phyloP scores from a whole-genome alignment of 2,329 filamentous ascomycete genomes.

The Raffaelea ambrosiae region DNA sequence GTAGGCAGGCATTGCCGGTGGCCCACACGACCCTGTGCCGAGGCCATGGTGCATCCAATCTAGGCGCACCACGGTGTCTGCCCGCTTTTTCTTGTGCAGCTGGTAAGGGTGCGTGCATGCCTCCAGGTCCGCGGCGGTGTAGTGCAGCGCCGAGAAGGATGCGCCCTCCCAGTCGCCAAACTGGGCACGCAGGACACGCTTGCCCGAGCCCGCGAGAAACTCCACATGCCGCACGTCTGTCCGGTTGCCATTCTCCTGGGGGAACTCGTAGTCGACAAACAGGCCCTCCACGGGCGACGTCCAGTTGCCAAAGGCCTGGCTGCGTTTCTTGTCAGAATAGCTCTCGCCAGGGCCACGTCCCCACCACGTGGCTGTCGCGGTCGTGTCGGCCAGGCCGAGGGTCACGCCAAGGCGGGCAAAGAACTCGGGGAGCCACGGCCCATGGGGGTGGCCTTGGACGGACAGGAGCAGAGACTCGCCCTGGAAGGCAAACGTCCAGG shows the following conservation, averaged over 20 bases:
- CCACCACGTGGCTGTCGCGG: neutral
- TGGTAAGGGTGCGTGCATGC: slow-evolving; percentile 52
- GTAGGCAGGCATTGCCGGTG: slow-evolving; percentile 41
- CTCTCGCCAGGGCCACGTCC: slow-evolving; percentile 51
- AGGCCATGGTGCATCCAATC: slow-evolving; percentile 56
- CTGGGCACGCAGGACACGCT: slow-evolving; percentile 30
- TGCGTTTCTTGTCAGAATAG: slow-evolving; percentile 57
- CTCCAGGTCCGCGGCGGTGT: slow-evolving; percentile 45
- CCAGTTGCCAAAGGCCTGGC: slow-evolving; percentile 49
- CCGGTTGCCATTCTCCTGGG: slow-evolving; percentile 58
- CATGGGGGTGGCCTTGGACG: slow-evolving; percentile 37
- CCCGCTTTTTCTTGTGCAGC: slow-evolving; percentile 33
- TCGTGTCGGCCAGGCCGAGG: slow-evolving; percentile 27
- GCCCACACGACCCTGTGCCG: slow-evolving; percentile 55
- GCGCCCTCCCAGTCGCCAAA: slow-evolving; percentile 28
- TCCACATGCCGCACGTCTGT: slow-evolving; percentile 55
- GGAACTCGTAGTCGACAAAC: slow-evolving; percentile 55
- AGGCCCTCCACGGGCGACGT: slow-evolving; percentile 38
- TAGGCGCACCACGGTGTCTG: slow-evolving; percentile 47
- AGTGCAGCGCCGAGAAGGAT: slow-evolving; percentile 49
- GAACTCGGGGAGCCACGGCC: slow-evolving; percentile 41
- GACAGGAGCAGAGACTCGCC: slow-evolving; percentile 39
- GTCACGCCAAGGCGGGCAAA: slow-evolving; percentile 58
- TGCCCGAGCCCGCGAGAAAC: slow-evolving; percentile 22
- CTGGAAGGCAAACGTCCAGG: slow-evolving; percentile 46